A percentile compares a stretch with the other conserved stretches of the same genome.
These are phyloP conservation scores for Colletotrichum zoysiae DNA, from an alignment of 2,329 filamentous ascomycete genomes.

Conservation along the genomic window DNA sequence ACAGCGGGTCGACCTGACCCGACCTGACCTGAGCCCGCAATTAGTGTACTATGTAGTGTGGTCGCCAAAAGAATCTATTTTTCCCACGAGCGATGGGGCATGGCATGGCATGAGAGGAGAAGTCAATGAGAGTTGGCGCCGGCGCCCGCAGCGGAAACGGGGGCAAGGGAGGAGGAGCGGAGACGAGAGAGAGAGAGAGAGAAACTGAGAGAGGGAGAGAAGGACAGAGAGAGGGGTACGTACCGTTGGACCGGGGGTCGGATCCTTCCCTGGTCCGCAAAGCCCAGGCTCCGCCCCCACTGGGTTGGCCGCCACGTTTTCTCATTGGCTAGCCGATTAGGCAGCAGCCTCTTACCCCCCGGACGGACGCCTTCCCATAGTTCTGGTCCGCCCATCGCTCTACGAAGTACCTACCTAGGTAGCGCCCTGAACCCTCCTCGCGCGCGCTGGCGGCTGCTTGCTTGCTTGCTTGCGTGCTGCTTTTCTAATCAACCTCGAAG, in stretches of 20 bases:
- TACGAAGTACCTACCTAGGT: no score
- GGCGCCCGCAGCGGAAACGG: slow-evolving; percentile 3
- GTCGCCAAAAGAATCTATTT: slow-evolving; percentile 2
- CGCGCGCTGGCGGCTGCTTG: slow-evolving; percentile 2
- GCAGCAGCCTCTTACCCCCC: slow-evolving; percentile 49
- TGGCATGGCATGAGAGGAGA: neutral
- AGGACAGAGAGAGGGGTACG: neutral
- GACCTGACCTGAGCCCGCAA: neutral
- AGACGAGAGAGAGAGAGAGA: no score
- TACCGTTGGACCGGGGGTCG: slow-evolving; percentile 25
- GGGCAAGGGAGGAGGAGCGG: neutral
- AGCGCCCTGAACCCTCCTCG: slow-evolving; percentile 3
- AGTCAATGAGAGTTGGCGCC: neutral
- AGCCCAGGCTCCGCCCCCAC: slow-evolving; percentile 47
- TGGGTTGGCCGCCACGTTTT: slow-evolving; percentile 42
- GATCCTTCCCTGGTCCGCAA: slow-evolving; percentile 37
- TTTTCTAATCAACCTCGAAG: slow-evolving; percentile 43
- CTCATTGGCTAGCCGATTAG: slow-evolving; percentile 45
- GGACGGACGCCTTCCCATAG: slow-evolving; percentile 42
- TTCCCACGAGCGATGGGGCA: slow-evolving; percentile 2
- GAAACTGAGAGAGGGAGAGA: no score
- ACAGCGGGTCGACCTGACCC: slow-evolving; percentile 12
- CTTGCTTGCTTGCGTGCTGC: slow-evolving; percentile 2
- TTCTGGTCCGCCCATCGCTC: slow-evolving; percentile 30
- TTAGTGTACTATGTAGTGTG: neutral